Evolutionary conservation across 768 basidiomycete genomes (phyloP).

Genomic region (Trametes coccinea): DNA sequence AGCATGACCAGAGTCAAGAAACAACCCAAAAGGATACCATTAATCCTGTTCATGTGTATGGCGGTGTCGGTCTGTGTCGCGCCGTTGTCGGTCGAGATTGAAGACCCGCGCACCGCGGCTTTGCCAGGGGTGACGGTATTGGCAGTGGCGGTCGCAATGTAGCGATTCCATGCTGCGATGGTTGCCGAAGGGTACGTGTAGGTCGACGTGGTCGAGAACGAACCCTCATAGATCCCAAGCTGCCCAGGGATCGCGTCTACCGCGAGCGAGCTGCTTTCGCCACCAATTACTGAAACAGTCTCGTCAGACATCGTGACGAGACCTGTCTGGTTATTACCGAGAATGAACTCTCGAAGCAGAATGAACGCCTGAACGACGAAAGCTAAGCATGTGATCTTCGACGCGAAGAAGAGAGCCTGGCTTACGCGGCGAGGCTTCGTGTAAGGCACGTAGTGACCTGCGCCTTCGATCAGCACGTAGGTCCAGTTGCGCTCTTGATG

Average conservation of each 20-base stretch:
- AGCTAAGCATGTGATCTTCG: background rate
- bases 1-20: no score
- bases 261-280: slow-evolving; percentile 48
- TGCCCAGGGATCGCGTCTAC: slow-evolving; percentile 52
- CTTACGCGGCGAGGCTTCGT: slow-evolving; percentile 45
- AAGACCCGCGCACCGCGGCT: no score
- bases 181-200: slow-evolving; percentile 32
- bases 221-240: slow-evolving; percentile 56
- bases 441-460: slow-evolving; percentile 42
- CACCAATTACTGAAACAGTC: slow-evolving; percentile 44
- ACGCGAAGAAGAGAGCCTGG: no score
- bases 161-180: slow-evolving; percentile 34
- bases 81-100: no score
- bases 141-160: slow-evolving; percentile 24
- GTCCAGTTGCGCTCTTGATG: slow-evolving; percentile 71
- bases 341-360: slow-evolving; percentile 64
- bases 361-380: slow-evolving; percentile 48
- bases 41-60: no score
- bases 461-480: slow-evolving; percentile 39
- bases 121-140: background rate
- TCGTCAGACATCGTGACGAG: slow-evolving; percentile 42
- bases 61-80: no score
- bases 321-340: slow-evolving; percentile 62
- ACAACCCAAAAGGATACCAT: no score
- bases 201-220: slow-evolving; percentile 30